A percentile compares a stretch with the other conserved stretches of the same genome.
phyloP scores from a whole-genome alignment of 139 green algal genomes.

The Tetradesmus obliquus region DNA sequence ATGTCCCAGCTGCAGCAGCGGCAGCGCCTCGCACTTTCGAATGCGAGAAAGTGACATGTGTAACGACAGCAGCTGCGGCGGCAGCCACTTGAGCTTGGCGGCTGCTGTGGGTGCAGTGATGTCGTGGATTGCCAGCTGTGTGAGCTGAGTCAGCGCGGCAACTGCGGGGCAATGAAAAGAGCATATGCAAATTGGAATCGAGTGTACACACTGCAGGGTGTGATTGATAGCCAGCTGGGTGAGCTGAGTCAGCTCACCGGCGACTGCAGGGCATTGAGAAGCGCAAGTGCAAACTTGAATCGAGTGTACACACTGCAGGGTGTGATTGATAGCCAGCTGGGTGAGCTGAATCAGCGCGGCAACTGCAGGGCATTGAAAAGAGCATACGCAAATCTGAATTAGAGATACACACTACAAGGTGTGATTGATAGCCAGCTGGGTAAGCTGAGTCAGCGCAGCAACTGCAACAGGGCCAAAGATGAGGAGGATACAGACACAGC shows the following conservation, averaged over 20 bases:
- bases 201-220: not conserved
- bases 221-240: not conserved
- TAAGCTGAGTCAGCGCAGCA: not conserved
- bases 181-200: too few species aligned
- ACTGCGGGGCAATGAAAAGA: not conserved
- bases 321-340: not conserved
- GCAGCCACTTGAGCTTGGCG: slow-evolving; percentile 12
- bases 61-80: not conserved
- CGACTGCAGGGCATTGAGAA: not conserved
- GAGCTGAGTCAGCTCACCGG: not conserved
- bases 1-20: not conserved
- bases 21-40: not conserved
- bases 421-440: not conserved
- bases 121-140: not conserved
- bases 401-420: too few species aligned
- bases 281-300: too few species aligned
- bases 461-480: too few species aligned
- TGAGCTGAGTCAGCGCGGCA: not conserved
- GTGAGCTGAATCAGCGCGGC: not conserved
- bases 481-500: too few species aligned
- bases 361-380: not conserved
- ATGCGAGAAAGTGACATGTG: slow-evolving; percentile 20
- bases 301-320: too few species aligned
- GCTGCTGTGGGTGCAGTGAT: not conserved
- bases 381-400: too few species aligned